Evolutionary conservation across 805 yeast genomes (phyloP).

Genomic region (Debaryomyces maramus): DNA sequence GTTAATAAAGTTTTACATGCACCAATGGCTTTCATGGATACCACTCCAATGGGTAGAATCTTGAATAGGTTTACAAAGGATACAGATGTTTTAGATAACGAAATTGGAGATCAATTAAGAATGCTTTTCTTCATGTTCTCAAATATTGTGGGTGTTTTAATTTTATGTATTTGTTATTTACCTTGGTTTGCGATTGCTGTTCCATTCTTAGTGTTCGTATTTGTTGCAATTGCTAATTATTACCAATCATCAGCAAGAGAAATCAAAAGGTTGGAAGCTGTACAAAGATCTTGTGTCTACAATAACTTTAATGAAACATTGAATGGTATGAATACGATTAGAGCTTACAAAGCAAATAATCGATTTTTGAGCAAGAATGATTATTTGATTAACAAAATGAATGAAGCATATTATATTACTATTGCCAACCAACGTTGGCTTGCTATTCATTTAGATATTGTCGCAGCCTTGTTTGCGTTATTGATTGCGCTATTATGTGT

Average conservation of each 20-base stretch:
- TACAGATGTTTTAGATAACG: conserved; percentile 81
- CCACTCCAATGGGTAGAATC: conserved; percentile 85
- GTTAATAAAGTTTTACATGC: conserved; percentile 62
- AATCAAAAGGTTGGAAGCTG: conserved; percentile 39
- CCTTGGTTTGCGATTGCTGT: conserved; percentile 44
- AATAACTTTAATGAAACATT: conserved; percentile 40
- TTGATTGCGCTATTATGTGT: conserved; percentile 35
- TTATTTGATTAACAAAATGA: conserved; percentile 29
- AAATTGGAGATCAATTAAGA: conserved; percentile 68
- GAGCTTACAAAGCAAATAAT: conserved; percentile 29
- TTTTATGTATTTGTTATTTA: conserved; percentile 35
- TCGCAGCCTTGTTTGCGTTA: conserved; percentile 30
- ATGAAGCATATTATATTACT: conserved; percentile 37
- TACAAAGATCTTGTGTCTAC: conserved; percentile 41
- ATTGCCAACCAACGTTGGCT: conserved; percentile 41
- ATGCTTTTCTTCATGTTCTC: conserved; percentile 55
- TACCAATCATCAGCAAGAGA: conserved; percentile 41
- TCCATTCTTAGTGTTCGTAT: conserved; percentile 28
- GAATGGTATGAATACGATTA: conserved; percentile 38
- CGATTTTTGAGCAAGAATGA: conserved; percentile 29
- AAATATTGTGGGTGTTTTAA: conserved; percentile 55
- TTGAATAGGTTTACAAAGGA: conserved; percentile 86
- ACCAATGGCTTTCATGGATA: conserved; percentile 81
- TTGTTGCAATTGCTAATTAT: conserved; percentile 30
- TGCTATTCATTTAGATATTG: conserved; percentile 32